A percentile compares a stretch with the other conserved stretches of the same genome.
These are phyloP conservation scores for Moricandia moricandioides DNA, from an alignment of 345 rosid species.

Conservation along the genomic window DNA sequence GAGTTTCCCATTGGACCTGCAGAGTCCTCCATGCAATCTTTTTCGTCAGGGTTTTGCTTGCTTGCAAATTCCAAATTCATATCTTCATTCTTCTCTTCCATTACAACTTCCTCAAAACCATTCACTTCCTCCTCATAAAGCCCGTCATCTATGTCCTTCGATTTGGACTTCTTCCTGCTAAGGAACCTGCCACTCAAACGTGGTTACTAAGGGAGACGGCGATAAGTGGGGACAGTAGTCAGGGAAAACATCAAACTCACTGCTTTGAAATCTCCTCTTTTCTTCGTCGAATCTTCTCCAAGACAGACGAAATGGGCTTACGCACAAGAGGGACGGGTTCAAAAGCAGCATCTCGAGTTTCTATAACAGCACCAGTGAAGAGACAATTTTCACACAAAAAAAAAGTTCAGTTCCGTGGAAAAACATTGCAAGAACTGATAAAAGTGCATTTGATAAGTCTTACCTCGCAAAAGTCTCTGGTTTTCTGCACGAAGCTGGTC, in stretches of 20 bases:
- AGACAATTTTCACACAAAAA: background rate
- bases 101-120: conserved; percentile 32
- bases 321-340: conserved; percentile 59
- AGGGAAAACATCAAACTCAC: conserved; percentile 40
- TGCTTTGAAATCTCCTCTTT: conserved; percentile 68
- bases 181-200: conserved; percentile 42
- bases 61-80: conserved; percentile 17
- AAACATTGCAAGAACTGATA: background rate
- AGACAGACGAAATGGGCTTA: conserved; percentile 71
- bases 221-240: background rate
- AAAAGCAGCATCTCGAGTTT: conserved; percentile 77
- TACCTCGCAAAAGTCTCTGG: conserved; percentile 88
- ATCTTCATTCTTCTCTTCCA: conserved; percentile 22
- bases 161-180: conserved; percentile 32
- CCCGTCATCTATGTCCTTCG: conserved; percentile 19
- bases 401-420: background rate
- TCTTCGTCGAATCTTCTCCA: conserved; percentile 82
- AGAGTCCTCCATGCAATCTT: conserved; percentile 25
- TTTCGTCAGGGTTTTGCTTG: conserved; percentile 14
- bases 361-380: conserved; percentile 35
- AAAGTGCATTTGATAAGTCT: background rate
- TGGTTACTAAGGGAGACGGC: background rate
- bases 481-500: conserved; percentile 71
- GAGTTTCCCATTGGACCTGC: conserved; percentile 33
- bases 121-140: conserved; percentile 31